phyloP scores from a whole-genome alignment of 768 basidiomycete species.

The Sarcodon sp. region DNA sequence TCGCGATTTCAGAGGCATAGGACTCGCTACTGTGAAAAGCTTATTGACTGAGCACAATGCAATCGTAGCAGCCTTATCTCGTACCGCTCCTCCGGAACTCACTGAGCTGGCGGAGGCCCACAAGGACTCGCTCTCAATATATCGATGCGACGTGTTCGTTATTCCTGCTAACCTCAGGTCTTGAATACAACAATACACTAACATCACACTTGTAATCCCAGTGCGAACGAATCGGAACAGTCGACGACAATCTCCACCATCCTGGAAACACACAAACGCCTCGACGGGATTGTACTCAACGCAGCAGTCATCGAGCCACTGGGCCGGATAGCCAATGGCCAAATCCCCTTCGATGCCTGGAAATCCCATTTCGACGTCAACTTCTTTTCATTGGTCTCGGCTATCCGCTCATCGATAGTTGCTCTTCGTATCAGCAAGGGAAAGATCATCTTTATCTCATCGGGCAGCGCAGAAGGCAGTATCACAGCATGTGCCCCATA shows the following conservation, averaged over 20 bases:
- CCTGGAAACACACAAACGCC: slow-evolving; percentile 37
- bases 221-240: slow-evolving; percentile 44
- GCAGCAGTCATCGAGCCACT: slow-evolving; percentile 72
- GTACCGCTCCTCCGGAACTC: slow-evolving; percentile 57
- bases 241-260: slow-evolving; percentile 42
- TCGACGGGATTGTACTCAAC: slow-evolving; percentile 77
- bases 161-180: not conserved
- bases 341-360: slow-evolving; percentile 43
- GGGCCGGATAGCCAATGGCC: slow-evolving; percentile 38
- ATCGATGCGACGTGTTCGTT: slow-evolving; percentile 72
- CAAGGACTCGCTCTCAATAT: slow-evolving; percentile 28
- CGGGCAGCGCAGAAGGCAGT: slow-evolving; percentile 66
- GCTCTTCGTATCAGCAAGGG: slow-evolving; percentile 54
- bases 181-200: not conserved
- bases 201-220: slow-evolving; percentile 15
- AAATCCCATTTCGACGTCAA: slow-evolving; percentile 72
- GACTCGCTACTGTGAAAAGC: slow-evolving; percentile 62
- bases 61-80: slow-evolving; percentile 66
- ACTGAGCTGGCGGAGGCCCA: slow-evolving; percentile 28
- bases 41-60: slow-evolving; percentile 52
- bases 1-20: slow-evolving; percentile 41
- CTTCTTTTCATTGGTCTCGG: slow-evolving; percentile 75
- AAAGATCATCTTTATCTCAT: slow-evolving; percentile 71
- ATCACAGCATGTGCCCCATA: slow-evolving; percentile 70
- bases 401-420: slow-evolving; percentile 56